phyloP scores from a whole-genome alignment of 208 protist species.

The Trypanosoma scelopori region DNA sequence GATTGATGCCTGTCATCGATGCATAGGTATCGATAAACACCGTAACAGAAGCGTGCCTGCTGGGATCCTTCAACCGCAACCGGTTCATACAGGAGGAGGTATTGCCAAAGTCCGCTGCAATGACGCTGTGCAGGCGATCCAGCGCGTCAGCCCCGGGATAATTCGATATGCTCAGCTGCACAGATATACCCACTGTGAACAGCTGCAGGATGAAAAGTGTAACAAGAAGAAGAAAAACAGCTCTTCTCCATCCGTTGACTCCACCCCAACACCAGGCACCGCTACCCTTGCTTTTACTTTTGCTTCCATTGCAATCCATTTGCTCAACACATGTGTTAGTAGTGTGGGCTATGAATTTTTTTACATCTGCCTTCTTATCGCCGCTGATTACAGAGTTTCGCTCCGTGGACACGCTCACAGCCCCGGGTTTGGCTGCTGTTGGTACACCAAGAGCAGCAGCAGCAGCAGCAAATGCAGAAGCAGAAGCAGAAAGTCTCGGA shows the following conservation, averaged over 20 bases:
- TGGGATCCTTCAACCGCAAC: too few relatives aligned
- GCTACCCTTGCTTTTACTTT: too few relatives aligned
- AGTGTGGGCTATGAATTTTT: too few relatives aligned
- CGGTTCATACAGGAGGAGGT: slow-evolving; percentile 12
- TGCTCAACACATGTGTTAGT: too few relatives aligned
- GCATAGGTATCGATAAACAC: slow-evolving; percentile 61
- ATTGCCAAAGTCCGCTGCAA: slow-evolving; percentile 24
- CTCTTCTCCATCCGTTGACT: neutral
- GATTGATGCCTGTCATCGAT: slow-evolving; percentile 50
- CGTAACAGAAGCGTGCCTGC: slow-evolving; percentile 18
- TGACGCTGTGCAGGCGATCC: slow-evolving; percentile 22
- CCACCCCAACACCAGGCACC: neutral
- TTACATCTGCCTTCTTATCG: too few relatives aligned
- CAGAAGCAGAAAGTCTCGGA: neutral
- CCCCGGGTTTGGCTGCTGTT: too few relatives aligned
- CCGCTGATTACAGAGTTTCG: too few relatives aligned
- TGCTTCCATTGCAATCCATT: too few relatives aligned
- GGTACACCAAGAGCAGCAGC: too few relatives aligned
- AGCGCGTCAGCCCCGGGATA: slow-evolving; percentile 44
- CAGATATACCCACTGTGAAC: slow-evolving; percentile 28
- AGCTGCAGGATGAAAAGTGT: slow-evolving; percentile 25
- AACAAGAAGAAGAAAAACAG: slow-evolving; percentile 1
- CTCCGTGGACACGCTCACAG: too few relatives aligned
- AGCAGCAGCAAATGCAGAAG: neutral
- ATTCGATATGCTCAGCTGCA: slow-evolving; percentile 35